Evolutionary conservation across 2,329 filamentous ascomycete species (phyloP).

Genomic region (Cercospora sp.): DNA sequence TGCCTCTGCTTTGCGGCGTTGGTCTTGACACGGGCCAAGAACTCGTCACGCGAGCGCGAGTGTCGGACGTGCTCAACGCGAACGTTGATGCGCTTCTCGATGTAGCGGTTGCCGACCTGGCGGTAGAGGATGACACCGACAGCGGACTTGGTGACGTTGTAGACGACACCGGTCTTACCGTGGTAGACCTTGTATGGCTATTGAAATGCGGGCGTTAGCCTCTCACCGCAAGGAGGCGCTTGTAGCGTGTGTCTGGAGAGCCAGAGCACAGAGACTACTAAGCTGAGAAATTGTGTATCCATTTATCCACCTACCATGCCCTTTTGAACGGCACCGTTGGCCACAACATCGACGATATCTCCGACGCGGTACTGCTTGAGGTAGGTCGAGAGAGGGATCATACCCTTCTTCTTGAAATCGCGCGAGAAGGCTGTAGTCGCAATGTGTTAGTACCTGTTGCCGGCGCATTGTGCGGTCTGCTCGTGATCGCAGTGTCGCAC

Average conservation of each 20-base stretch:
- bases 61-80: slow-evolving; percentile 95
- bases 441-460: slow-evolving; percentile 22
- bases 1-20: slow-evolving; percentile 91
- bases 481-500: slow-evolving; percentile 22
- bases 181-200: slow-evolving; percentile 98
- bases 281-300: slow-evolving; percentile 8
- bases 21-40: slow-evolving; percentile 92
- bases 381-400: slow-evolving; percentile 92
- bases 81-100: slow-evolving; percentile 99
- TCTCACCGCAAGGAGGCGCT: slow-evolving; percentile 19
- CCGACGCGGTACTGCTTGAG: slow-evolving; percentile 95
- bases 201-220: slow-evolving; percentile 18
- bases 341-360: slow-evolving; percentile 98
- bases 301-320: slow-evolving; percentile 64
- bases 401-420: slow-evolving; percentile 91
- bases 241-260: slow-evolving; percentile 18
- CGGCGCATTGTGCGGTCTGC: slow-evolving; percentile 8
- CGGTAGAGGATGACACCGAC: slow-evolving; percentile 99
- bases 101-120: slow-evolving; percentile 98
- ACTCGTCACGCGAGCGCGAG: slow-evolving; percentile 95
- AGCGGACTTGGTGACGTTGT: slow-evolving; percentile 96
- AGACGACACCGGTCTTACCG: slow-evolving; percentile 75
- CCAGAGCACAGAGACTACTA: slow-evolving; percentile 18
- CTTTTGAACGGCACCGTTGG: slow-evolving; percentile 98
- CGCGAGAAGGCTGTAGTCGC: slow-evolving; percentile 70